These are phyloP conservation scores for Malania oleifera DNA, from an alignment of 164 flowering plant species.

Conservation along the genomic window DNA sequence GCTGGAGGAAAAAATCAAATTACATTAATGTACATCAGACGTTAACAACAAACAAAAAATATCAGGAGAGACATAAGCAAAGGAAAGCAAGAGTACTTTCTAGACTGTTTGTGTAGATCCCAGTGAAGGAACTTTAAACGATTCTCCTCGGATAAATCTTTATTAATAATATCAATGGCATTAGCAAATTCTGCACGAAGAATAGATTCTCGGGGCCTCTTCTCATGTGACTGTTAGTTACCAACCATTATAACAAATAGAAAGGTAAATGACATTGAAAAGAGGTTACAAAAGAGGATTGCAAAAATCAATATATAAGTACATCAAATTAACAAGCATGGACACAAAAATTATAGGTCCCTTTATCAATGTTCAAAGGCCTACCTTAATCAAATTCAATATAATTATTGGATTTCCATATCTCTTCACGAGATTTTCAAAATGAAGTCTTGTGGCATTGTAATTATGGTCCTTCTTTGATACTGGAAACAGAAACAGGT, in stretches of 20 bases:
- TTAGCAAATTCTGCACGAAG: slow-evolving; percentile 84
- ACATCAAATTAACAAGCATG: not conserved
- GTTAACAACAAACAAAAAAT: not conserved
- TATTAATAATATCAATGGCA: slow-evolving; percentile 75
- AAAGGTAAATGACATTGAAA: not conserved
- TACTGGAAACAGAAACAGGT: slow-evolving; percentile 41
- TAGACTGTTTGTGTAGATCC: slow-evolving; percentile 76
- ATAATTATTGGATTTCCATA: slow-evolving; percentile 90
- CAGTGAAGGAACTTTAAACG: slow-evolving; percentile 80
- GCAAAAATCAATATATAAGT: not conserved
- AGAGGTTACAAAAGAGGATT: not conserved
- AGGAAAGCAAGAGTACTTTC: slow-evolving; percentile 40
- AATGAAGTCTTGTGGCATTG: slow-evolving; percentile 85
- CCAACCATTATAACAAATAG: slow-evolving; percentile 5
- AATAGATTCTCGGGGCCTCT: slow-evolving; percentile 86
- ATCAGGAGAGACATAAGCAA: not conserved
- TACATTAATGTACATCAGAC: not conserved
- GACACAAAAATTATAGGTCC: not conserved
- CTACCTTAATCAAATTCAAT: slow-evolving; percentile 89
- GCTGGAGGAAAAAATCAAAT: slow-evolving; percentile 34
- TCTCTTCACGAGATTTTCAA: slow-evolving; percentile 85
- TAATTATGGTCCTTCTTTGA: slow-evolving; percentile 67
- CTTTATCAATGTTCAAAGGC: slow-evolving; percentile 1
- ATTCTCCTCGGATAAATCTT: slow-evolving; percentile 50
- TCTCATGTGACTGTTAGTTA: slow-evolving; percentile 65